phyloP scores from a whole-genome alignment of 345 rosid species.

The Heritiera fomes region DNA sequence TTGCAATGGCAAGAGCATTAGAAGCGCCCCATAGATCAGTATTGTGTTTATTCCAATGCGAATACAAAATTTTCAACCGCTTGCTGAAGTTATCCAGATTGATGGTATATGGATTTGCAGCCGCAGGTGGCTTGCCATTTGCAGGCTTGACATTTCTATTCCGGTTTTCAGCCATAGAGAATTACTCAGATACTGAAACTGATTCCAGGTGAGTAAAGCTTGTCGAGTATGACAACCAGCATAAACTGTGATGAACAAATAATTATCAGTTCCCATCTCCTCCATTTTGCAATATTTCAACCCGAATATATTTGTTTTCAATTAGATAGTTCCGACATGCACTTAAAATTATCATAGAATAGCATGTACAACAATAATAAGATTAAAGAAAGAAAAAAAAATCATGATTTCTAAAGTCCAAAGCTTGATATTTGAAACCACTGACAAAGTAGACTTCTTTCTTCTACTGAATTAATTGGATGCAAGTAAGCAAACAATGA shows the following conservation, averaged over 20 bases:
- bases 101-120: constrained; percentile 33
- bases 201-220: constrained; percentile 5
- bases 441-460: background rate
- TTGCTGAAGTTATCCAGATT: constrained; percentile 36
- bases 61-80: constrained; percentile 40
- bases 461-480: background rate
- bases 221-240: constrained; percentile 14
- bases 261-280: constrained; percentile 10
- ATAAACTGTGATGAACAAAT: constrained; percentile 18
- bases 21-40: constrained; percentile 38
- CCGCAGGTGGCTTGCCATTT: constrained; percentile 16
- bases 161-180: constrained; percentile 36
- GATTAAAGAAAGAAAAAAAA: background rate
- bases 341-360: background rate
- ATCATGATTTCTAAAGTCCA: background rate
- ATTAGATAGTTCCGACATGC: constrained; percentile 6
- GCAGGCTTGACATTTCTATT: constrained; percentile 30
- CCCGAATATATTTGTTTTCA: background rate
- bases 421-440: background rate
- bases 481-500: background rate
- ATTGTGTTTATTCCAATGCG: constrained; percentile 40
- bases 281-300: background rate
- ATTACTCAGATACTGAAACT: constrained; percentile 1
- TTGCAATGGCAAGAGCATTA: constrained; percentile 37
- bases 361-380: background rate